phyloP scores from a whole-genome alignment of 2,329 filamentous ascomycete genomes.

The Eurotiales sp. region DNA sequence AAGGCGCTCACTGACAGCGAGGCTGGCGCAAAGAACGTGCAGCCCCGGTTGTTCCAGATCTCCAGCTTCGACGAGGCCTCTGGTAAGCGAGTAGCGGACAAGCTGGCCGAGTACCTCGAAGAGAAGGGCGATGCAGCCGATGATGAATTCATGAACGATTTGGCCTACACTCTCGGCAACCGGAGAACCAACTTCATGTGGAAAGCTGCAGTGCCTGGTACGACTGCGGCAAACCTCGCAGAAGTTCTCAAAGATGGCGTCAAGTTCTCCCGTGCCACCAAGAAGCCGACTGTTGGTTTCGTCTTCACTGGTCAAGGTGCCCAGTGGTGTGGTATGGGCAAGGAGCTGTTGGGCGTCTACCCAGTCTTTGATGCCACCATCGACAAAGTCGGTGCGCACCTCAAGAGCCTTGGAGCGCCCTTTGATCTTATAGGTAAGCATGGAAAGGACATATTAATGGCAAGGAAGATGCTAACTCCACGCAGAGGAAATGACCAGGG shows the following conservation, averaged over 20 bases:
- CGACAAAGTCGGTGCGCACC: slow-evolving; percentile 25
- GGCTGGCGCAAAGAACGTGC: too few species aligned
- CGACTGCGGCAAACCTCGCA: background rate
- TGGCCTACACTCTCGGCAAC: background rate
- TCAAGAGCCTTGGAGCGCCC: too few species aligned
- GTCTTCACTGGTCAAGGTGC: slow-evolving; percentile 23
- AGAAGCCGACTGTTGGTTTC: slow-evolving; percentile 3
- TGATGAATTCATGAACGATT: background rate
- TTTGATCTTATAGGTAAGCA: too few species aligned
- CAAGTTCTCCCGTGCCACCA: background rate
- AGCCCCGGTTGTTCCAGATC: background rate
- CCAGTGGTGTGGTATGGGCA: slow-evolving; percentile 20
- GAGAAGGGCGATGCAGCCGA: background rate
- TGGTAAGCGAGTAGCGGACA: background rate
- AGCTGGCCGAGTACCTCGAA: background rate
- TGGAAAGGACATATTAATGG: too few species aligned
- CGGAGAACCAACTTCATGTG: background rate
- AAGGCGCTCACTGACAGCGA: too few species aligned
- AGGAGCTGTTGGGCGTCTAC: slow-evolving; percentile 12
- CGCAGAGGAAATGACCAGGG: too few species aligned
- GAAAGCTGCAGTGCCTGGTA: background rate
- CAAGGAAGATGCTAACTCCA: too few species aligned
- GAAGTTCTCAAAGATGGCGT: background rate
- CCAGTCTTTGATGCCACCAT: background rate
- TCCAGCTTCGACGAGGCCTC: background rate